Evolutionary conservation across 805 yeast species (phyloP).

Genomic region (Pichia cephalocereana): DNA sequence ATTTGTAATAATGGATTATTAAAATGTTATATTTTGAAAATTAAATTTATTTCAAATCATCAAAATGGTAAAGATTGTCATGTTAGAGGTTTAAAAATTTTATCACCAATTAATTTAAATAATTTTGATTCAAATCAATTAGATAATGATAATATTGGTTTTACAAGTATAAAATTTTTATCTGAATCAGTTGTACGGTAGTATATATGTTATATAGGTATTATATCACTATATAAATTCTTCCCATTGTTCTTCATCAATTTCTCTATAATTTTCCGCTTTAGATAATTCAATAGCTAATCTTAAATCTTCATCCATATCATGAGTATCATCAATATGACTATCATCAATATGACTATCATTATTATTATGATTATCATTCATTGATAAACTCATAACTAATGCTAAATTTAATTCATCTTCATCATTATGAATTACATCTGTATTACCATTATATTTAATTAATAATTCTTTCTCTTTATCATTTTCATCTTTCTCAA

Average conservation of each 20-base stretch:
- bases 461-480: slow-evolving; percentile 23
- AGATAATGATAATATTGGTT: slow-evolving; percentile 20
- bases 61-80: slow-evolving; percentile 97
- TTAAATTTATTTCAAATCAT: slow-evolving; percentile 66
- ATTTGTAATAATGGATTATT: slow-evolving; percentile 46
- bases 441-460: slow-evolving; percentile 37
- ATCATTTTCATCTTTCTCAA: slow-evolving; percentile 18
- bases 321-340: background rate
- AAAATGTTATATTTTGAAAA: slow-evolving; percentile 56
- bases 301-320: slow-evolving; percentile 9
- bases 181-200: slow-evolving; percentile 27
- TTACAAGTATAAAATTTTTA: slow-evolving; percentile 24
- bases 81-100: slow-evolving; percentile 61
- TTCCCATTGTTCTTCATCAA: slow-evolving; percentile 7
- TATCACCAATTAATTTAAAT: slow-evolving; percentile 30
- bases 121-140: slow-evolving; percentile 16
- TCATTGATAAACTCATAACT: slow-evolving; percentile 30
- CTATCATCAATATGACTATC: too few species aligned
- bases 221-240: background rate
- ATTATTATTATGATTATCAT: too few species aligned
- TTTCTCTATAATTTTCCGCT: slow-evolving; percentile 5
- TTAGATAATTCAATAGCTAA: slow-evolving; percentile 11
- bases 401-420: slow-evolving; percentile 35
- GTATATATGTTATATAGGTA: background rate
- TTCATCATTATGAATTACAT: slow-evolving; percentile 26